Evolutionary conservation across 306 rosid species (phyloP).

Genomic region (Lablab purpureus): DNA sequence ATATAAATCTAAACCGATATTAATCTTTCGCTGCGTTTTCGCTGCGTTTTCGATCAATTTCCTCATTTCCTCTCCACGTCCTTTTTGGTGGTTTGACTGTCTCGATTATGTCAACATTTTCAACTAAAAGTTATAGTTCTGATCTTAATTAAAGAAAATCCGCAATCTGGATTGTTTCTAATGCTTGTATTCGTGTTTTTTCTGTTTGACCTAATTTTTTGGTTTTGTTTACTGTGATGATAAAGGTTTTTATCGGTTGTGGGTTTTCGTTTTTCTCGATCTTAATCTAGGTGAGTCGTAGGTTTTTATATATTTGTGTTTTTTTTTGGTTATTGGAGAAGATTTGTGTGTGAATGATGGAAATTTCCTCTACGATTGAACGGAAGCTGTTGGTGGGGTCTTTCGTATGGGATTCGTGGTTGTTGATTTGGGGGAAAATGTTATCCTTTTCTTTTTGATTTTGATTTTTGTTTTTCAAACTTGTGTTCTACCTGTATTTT

Average conservation of each 20-base stretch:
- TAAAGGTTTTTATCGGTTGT: background rate
- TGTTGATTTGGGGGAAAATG: conserved; percentile 5
- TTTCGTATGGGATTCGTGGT: background rate
- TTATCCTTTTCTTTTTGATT: background rate
- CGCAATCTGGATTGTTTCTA: background rate
- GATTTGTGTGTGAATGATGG: background rate
- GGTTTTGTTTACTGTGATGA: background rate
- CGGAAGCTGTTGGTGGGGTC: background rate
- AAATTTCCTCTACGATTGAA: background rate
- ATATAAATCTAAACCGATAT: background rate
- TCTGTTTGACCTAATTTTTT: conserved; percentile 27
- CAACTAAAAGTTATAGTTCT: background rate
- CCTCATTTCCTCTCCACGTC: background rate
- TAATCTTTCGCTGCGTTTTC: background rate
- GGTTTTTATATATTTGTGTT: background rate
- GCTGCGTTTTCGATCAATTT: background rate
- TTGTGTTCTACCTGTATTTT: background rate
- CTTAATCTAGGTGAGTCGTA: background rate
- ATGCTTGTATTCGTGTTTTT: background rate
- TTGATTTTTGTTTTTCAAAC: background rate
- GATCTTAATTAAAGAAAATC: background rate
- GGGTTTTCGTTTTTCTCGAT: background rate
- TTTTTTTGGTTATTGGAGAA: background rate
- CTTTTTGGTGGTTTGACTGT: background rate
- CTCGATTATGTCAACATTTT: background rate